phyloP scores from a whole-genome alignment of 768 basidiomycete genomes.

The Tulasnella sp. region DNA sequence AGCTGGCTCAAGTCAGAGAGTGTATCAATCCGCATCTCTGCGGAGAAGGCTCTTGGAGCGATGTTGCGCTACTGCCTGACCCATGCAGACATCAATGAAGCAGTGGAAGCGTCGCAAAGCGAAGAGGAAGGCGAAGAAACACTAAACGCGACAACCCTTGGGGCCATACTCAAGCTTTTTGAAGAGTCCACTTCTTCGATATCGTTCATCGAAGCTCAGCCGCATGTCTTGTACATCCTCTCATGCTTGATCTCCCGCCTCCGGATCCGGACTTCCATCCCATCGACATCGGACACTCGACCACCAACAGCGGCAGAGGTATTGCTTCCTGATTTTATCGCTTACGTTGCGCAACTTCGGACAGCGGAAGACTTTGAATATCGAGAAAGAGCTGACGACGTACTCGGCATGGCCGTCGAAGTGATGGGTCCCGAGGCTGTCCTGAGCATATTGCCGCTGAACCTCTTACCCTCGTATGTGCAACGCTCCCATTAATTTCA shows the following conservation, averaged over 20 bases:
- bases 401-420: conserved; percentile 69
- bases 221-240: conserved; percentile 65
- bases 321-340: conserved; percentile 57
- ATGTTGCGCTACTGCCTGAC: conserved; percentile 62
- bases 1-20: conserved; percentile 65
- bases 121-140: conserved; percentile 33
- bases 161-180: conserved; percentile 50
- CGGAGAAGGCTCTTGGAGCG: conserved; percentile 47
- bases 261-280: conserved; percentile 36
- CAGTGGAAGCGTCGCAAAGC: conserved; percentile 19
- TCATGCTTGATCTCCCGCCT: conserved; percentile 58
- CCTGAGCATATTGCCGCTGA: conserved; percentile 65
- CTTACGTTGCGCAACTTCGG: conserved; percentile 61
- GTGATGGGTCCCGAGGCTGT: conserved; percentile 76
- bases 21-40: conserved; percentile 45
- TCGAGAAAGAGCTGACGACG: conserved; percentile 75
- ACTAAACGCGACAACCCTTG: conserved; percentile 43
- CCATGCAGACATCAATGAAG: conserved; percentile 39
- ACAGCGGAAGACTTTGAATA: conserved; percentile 76
- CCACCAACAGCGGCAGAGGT: conserved; percentile 51
- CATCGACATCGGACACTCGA: conserved; percentile 22
- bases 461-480: conserved; percentile 69
- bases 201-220: conserved; percentile 59
- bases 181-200: conserved; percentile 62
- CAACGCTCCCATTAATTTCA: neutral